These are phyloP conservation scores for Geotrichum candidum DNA, from an alignment of 1,139 yeast genomes.

Conservation along the genomic window DNA sequence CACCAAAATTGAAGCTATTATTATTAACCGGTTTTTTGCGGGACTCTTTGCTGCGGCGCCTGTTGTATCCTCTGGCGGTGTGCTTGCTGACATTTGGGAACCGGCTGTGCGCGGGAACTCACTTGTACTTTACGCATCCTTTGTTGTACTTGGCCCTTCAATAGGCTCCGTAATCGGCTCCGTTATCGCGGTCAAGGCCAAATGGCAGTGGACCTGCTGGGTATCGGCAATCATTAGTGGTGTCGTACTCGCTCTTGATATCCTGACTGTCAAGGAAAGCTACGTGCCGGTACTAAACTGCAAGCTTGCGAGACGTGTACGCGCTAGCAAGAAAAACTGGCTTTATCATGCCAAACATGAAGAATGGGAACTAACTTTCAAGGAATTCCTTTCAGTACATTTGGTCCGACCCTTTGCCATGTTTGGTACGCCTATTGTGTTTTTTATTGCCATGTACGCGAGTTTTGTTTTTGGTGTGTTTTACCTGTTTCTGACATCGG, in stretches of 20 bases:
- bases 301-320: slow-evolving; percentile 48
- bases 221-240: slow-evolving; percentile 58
- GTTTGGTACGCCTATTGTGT: slow-evolving; percentile 44
- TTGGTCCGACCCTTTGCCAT: slow-evolving; percentile 42
- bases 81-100: slow-evolving; percentile 61
- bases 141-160: slow-evolving; percentile 70
- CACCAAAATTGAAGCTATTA: slow-evolving; percentile 52
- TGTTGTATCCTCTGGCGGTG: slow-evolving; percentile 73
- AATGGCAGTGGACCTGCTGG: slow-evolving; percentile 58
- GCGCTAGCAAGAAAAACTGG: slow-evolving; percentile 56
- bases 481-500: slow-evolving; percentile 39
- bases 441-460: slow-evolving; percentile 40
- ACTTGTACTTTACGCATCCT: slow-evolving; percentile 61
- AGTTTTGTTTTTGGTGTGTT: slow-evolving; percentile 44
- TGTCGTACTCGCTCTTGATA: slow-evolving; percentile 45
- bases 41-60: slow-evolving; percentile 75
- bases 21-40: slow-evolving; percentile 56
- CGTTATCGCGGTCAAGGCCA: slow-evolving; percentile 43
- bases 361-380: slow-evolving; percentile 38
- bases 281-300: slow-evolving; percentile 62
- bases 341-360: slow-evolving; percentile 42
- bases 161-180: slow-evolving; percentile 70
- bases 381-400: slow-evolving; percentile 39
- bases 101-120: slow-evolving; percentile 64
- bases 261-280: slow-evolving; percentile 60